Conservation (phyloP, 2,329 filamentous ascomycete species). For the Diplodia seriata region DNA sequence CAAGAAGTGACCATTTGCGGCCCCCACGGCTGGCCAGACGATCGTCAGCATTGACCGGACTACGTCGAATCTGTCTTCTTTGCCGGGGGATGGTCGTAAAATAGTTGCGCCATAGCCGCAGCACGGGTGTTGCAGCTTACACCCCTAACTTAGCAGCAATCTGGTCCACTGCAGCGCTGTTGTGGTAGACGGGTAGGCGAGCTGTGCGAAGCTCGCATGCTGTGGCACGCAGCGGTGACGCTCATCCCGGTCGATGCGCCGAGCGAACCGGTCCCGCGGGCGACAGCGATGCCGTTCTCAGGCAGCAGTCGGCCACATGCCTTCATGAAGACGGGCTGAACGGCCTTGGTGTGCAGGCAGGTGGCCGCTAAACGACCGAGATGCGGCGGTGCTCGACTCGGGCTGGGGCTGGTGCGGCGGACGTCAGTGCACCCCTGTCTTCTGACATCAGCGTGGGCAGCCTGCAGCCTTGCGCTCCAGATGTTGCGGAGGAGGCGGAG, state of each 20-base stretch:
- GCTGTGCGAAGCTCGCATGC: not conserved
- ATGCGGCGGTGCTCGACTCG: conserved; percentile 14
- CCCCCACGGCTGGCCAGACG: conserved; percentile 18
- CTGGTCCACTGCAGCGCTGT: conserved; percentile 1
- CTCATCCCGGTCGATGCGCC: not conserved
- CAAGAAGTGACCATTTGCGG: not conserved
- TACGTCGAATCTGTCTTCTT: not conserved
- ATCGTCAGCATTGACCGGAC: conserved; percentile 10
- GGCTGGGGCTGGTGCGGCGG: conserved; percentile 12
- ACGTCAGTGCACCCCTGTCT: conserved; percentile 13
- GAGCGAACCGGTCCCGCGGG: too few relatives aligned
- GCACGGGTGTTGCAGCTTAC: conserved; percentile 17
- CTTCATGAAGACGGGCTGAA: not conserved
- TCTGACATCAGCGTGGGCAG: conserved; percentile 24
- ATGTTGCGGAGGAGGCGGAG: not conserved
- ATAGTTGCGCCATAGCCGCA: conserved; percentile 28
- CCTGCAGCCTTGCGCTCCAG: conserved; percentile 12
- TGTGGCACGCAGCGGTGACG: not conserved
- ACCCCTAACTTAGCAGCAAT: conserved; percentile 8
- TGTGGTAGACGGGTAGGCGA: not conserved
- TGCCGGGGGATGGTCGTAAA: conserved; percentile 11
- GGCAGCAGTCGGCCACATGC: conserved; percentile 9
- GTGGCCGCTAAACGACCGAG: not conserved
- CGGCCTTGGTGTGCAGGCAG: not conserved
- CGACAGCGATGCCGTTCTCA: not conserved